Conservation (phyloP, 345 rosid genomes). For the Chamaenerion angustifolium region DNA sequence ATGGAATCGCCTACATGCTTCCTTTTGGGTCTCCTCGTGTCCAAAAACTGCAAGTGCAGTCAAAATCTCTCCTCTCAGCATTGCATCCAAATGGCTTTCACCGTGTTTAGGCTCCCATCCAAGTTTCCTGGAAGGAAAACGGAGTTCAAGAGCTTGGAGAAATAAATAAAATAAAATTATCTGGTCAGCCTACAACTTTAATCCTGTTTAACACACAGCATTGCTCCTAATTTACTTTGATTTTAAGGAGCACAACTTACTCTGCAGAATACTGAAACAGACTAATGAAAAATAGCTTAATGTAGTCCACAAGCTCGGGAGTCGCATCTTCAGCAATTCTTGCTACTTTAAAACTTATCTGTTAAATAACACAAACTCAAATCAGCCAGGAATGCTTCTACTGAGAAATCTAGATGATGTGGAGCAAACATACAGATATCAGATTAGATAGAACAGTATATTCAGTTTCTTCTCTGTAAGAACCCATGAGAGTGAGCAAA, state of each 20-base stretch:
- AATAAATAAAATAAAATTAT: not conserved
- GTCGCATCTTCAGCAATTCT: slow-evolving; percentile 71
- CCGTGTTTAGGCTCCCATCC: slow-evolving; percentile 88
- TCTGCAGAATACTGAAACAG: slow-evolving; percentile 55
- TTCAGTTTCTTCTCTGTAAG: slow-evolving; percentile 68
- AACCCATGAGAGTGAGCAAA: slow-evolving; percentile 63
- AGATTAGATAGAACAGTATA: slow-evolving; percentile 77
- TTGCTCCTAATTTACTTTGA: too few relatives aligned
- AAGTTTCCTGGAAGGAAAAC: slow-evolving; percentile 41
- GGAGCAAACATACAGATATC: slow-evolving; percentile 38
- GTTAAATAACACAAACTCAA: slow-evolving; percentile 15
- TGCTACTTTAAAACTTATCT: slow-evolving; percentile 63
- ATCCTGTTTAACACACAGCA: too few relatives aligned
- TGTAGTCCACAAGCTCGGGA: slow-evolving; percentile 35
- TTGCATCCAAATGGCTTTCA: slow-evolving; percentile 80
- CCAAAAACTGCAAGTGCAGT: slow-evolving; percentile 68
- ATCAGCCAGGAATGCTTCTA: slow-evolving; percentile 9
- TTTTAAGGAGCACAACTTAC: slow-evolving; percentile 26
- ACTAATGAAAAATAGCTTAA: slow-evolving; percentile 43
- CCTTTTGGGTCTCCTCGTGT: slow-evolving; percentile 49
- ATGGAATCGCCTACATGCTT: slow-evolving; percentile 58
- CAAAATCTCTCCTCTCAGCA: slow-evolving; percentile 90
- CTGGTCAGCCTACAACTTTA: not conserved
- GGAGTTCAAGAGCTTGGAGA: slow-evolving; percentile 1
- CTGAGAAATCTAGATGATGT: slow-evolving; percentile 2